phyloP scores from a whole-genome alignment of 2,329 filamentous ascomycete species.

The Berkeleyomyces rouxiae region DNA sequence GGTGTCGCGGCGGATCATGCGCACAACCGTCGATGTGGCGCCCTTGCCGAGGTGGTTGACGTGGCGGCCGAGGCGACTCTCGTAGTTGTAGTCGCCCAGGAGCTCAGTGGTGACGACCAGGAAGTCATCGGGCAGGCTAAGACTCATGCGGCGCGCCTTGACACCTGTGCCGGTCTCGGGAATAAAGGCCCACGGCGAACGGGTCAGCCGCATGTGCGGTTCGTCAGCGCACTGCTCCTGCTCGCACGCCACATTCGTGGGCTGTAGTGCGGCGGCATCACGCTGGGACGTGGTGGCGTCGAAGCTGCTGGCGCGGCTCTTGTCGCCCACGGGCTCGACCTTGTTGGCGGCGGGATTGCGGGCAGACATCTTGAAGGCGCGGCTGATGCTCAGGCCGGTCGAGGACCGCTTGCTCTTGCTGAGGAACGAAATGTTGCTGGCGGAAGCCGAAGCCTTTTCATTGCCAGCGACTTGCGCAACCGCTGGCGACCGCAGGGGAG shows the following conservation, averaged over 20 bases:
- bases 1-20: conserved; percentile 57
- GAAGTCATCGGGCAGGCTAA: conserved; percentile 59
- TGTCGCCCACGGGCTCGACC: conserved; percentile 13
- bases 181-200: conserved; percentile 40
- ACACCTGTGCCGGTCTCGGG: conserved; percentile 57
- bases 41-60: conserved; percentile 67
- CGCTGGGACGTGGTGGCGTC: conserved; percentile 21
- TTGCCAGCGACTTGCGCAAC: conserved; percentile 10
- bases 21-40: conserved; percentile 63
- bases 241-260: neutral
- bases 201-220: conserved; percentile 20
- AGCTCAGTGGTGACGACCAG: conserved; percentile 54
- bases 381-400: conserved; percentile 34
- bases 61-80: conserved; percentile 52
- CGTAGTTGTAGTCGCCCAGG: conserved; percentile 51
- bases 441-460: neutral
- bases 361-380: conserved; percentile 18
- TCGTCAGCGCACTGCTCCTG: conserved; percentile 1
- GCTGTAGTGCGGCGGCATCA: neutral
- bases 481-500: neutral
- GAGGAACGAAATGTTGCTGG: neutral
- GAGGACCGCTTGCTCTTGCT: conserved; percentile 29
- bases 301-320: conserved; percentile 33
- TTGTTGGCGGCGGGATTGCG: conserved; percentile 26
- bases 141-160: conserved; percentile 62